phyloP scores from a whole-genome alignment of 768 basidiomycete species.

The Paxillus involutus region DNA sequence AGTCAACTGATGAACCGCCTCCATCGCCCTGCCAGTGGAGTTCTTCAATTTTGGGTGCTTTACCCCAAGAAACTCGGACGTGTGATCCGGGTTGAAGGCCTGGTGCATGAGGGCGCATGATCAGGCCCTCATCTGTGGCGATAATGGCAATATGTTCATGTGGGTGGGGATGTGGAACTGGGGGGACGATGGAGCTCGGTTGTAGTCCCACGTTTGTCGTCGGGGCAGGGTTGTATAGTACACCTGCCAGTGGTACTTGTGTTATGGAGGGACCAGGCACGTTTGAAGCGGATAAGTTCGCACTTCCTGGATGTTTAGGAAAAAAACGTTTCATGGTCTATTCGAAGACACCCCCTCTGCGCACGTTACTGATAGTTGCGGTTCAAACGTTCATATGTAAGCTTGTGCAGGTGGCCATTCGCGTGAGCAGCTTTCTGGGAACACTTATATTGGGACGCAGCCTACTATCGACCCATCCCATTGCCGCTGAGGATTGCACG shows the following conservation, averaged over 20 bases:
- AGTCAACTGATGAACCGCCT: conserved; percentile 42
- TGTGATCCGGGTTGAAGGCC: conserved; percentile 36
- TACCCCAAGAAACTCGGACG: conserved; percentile 63
- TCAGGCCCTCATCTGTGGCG: conserved; percentile 58
- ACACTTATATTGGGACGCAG: too few species aligned
- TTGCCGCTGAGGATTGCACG: neutral
- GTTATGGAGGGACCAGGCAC: neutral
- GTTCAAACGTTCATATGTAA: neutral
- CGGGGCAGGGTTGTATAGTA: conserved; percentile 2
- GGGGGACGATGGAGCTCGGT: conserved; percentile 63
- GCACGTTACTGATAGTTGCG: neutral
- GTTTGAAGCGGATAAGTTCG: neutral
- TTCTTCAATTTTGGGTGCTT: conserved; percentile 53
- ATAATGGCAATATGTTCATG: conserved; percentile 67
- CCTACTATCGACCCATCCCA: too few species aligned
- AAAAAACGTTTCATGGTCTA: conserved; percentile 33
- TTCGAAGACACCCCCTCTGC: neutral
- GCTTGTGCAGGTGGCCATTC: neutral
- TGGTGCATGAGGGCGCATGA: conserved; percentile 57
- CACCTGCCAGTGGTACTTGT: neutral
- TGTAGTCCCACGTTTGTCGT: conserved; percentile 37
- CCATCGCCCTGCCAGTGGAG: conserved; percentile 29
- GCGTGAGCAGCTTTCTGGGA: neutral
- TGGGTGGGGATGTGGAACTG: conserved; percentile 75
- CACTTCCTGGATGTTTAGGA: conserved; percentile 17